These are phyloP conservation scores for Vitis amurensis DNA, from an alignment of 164 flowering plant genomes.

Conservation along the genomic window DNA sequence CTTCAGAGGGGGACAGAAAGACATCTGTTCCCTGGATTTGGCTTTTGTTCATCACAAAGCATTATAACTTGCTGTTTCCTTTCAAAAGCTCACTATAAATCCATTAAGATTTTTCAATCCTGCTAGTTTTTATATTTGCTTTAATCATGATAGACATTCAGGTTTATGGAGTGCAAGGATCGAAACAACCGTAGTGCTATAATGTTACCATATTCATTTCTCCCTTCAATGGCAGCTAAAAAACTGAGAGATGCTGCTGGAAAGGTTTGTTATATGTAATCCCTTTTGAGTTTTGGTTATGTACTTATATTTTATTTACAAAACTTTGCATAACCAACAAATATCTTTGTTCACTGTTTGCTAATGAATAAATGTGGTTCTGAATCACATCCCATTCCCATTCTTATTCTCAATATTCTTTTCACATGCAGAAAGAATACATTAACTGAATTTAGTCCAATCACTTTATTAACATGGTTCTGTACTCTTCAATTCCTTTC, in stretches of 20 bases:
- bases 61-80: not conserved
- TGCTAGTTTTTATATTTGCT: conserved; percentile 23
- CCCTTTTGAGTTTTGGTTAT: too few species aligned
- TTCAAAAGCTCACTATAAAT: not conserved
- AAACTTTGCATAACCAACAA: not conserved
- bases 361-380: not conserved
- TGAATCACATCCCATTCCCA: not conserved
- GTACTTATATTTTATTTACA: too few species aligned
- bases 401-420: not conserved
- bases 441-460: not conserved
- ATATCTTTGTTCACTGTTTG: not conserved
- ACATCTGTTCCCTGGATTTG: too few species aligned
- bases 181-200: conserved; percentile 79
- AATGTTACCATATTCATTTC: conserved; percentile 81
- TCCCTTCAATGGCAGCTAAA: conserved; percentile 83
- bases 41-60: too few species aligned
- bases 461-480: not conserved
- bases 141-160: conserved; percentile 38
- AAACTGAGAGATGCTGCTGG: conserved; percentile 76
- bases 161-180: conserved; percentile 99
- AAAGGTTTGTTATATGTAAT: conserved; percentile 42
- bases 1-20: too few species aligned
- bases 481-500: not conserved
- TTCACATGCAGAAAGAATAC: not conserved
- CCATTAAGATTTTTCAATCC: conserved; percentile 8